Percentiles rank a stretch among this genome's conserved stretches.
Evolutionary conservation across 768 basidiomycete species (phyloP).

Genomic region (Podaxis mareebaensis): DNA sequence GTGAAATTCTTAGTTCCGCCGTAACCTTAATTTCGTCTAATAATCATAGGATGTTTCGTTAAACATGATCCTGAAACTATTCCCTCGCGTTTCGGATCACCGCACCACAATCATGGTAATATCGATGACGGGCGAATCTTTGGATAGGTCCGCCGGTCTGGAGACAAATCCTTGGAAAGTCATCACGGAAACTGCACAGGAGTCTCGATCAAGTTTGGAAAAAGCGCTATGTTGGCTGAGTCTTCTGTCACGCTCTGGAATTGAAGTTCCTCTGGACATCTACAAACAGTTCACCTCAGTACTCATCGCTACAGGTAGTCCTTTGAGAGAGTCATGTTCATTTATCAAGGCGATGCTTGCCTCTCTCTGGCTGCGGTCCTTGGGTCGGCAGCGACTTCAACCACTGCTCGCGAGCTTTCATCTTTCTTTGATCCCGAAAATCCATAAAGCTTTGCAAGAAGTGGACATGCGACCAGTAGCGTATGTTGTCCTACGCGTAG

Average conservation of each 20-base stretch:
- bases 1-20: constrained; percentile 29
- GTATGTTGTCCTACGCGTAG: constrained; percentile 33
- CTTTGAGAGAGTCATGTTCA: constrained; percentile 45
- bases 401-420: constrained; percentile 49
- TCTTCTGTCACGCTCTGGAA: constrained; percentile 61
- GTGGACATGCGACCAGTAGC: constrained; percentile 28
- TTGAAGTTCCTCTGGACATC: constrained; percentile 56
- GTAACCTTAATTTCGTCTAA: neutral
- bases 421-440: constrained; percentile 36
- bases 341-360: constrained; percentile 54
- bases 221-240: constrained; percentile 60
- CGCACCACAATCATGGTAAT: constrained; percentile 32
- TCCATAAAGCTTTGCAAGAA: constrained; percentile 38
- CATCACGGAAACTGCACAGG: constrained; percentile 42
- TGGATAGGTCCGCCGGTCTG: constrained; percentile 27
- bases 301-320: constrained; percentile 33
- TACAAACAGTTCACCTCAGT: constrained; percentile 49
- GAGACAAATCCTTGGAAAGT: constrained; percentile 57
- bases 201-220: constrained; percentile 42
- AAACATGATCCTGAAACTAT: constrained; percentile 51
- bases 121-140: constrained; percentile 14
- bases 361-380: constrained; percentile 61
- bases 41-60: constrained; percentile 30
- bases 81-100: constrained; percentile 54
- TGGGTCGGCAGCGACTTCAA: constrained; percentile 62